These are phyloP conservation scores for Durusdinium trenchii DNA, from an alignment of 73 alveolate species.

Conservation along the genomic window DNA sequence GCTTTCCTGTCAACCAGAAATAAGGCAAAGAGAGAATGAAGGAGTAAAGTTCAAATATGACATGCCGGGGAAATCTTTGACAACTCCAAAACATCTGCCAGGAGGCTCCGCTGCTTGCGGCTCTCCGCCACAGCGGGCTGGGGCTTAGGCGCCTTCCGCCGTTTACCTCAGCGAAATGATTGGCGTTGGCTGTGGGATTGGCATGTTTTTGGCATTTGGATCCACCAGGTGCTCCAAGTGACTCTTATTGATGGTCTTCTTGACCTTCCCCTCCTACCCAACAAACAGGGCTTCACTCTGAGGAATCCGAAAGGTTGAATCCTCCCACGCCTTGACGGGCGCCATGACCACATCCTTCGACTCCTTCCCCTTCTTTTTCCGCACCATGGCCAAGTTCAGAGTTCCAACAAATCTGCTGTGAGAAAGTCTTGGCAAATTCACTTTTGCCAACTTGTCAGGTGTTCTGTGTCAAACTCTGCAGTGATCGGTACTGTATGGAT, in stretches of 20 bases:
- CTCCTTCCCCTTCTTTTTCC: slow-evolving; percentile 33
- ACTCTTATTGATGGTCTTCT: slow-evolving; percentile 62
- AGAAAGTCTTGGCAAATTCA: too few species aligned
- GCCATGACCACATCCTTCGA: slow-evolving; percentile 51
- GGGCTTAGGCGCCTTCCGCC: background rate
- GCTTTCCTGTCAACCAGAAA: background rate
- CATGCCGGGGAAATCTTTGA: background rate
- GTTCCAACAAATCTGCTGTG: background rate
- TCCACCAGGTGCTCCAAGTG: background rate
- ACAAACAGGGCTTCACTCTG: background rate
- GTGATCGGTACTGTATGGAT: too few species aligned
- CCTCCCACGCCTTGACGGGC: too few species aligned
- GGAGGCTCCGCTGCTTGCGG: slow-evolving; percentile 56
- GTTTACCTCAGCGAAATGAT: too few species aligned
- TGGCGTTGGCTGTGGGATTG: background rate
- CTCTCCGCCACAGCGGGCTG: slow-evolving; percentile 33
- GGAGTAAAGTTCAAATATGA: background rate
- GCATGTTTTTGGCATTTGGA: background rate
- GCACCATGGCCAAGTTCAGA: background rate
- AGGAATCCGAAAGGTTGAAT: background rate
- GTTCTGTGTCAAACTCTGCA: too few species aligned
- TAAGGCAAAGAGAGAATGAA: background rate
- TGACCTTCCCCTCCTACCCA: slow-evolving; percentile 31
- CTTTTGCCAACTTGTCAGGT: too few species aligned
- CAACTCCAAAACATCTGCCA: background rate